Evolutionary conservation across 768 basidiomycete species (phyloP).

Genomic region (Lentinula boryana): DNA sequence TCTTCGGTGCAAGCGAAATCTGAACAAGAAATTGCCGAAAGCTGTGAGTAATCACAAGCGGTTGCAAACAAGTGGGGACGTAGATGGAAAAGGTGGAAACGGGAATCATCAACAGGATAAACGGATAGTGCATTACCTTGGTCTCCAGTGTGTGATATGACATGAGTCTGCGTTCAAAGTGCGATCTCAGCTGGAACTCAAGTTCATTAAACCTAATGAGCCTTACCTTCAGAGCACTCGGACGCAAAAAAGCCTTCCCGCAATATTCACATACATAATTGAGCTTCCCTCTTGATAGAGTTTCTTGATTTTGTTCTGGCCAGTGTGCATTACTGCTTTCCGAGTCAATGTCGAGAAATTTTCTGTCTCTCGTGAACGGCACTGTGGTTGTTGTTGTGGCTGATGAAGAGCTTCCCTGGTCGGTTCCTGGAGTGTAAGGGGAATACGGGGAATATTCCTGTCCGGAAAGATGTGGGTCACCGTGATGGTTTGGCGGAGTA

Average conservation of each 20-base stretch:
- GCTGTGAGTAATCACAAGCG: background rate
- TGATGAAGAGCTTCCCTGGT: background rate
- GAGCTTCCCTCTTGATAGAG: constrained; percentile 1
- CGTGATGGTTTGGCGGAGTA: too few relatives aligned
- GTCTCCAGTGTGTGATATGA: constrained; percentile 6
- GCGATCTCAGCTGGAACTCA: background rate
- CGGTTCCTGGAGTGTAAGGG: too few relatives aligned
- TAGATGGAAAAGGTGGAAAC: background rate
- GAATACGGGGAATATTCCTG: too few relatives aligned
- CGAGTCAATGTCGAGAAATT: background rate
- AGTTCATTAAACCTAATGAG: background rate
- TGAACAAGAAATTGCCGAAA: background rate
- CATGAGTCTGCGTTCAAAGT: background rate
- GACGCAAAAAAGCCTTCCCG: constrained; percentile 4
- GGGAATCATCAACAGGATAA: background rate
- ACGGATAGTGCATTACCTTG: background rate
- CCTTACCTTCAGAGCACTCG: constrained; percentile 4
- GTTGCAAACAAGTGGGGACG: background rate
- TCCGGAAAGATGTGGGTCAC: too few relatives aligned
- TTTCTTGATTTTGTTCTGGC: background rate
- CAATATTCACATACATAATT: constrained; percentile 2
- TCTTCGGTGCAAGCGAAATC: constrained; percentile 2
- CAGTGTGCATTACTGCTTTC: background rate
- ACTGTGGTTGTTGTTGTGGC: background rate
- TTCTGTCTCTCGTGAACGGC: background rate